phyloP scores from a whole-genome alignment of 805 yeast species.

The Saccharomycopsis fibuligera region DNA sequence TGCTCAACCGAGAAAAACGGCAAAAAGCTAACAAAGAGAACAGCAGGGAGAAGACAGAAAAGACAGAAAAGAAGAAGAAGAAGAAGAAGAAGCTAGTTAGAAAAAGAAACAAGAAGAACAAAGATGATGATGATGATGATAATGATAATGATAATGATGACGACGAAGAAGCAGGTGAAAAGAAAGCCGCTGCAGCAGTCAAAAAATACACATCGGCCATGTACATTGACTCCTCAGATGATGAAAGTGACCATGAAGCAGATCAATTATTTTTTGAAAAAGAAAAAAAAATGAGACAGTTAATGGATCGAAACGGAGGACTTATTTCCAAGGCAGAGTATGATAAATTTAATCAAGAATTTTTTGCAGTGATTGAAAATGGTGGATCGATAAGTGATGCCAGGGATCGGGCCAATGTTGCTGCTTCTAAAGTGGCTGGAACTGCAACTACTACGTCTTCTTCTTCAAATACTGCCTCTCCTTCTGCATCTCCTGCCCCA shows the following conservation, averaged over 20 bases:
- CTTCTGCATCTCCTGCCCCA: too few relatives aligned
- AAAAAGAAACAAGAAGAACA: constrained; percentile 3
- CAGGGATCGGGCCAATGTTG: background rate
- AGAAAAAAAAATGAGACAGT: constrained; percentile 15
- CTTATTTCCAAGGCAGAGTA: constrained; percentile 8
- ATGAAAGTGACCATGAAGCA: constrained; percentile 11
- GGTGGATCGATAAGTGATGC: background rate
- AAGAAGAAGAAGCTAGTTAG: constrained; percentile 4
- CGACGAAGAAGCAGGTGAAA: constrained; percentile 10
- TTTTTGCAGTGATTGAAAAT: background rate
- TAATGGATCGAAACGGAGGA: constrained; percentile 15
- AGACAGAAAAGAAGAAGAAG: background rate
- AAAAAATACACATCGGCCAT: constrained; percentile 23
- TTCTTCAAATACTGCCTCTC: too few relatives aligned
- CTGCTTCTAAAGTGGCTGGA: background rate
- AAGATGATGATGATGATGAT: constrained; percentile 23
- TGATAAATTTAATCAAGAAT: constrained; percentile 3
- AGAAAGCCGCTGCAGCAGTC: background rate
- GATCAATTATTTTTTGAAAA: constrained; percentile 16
- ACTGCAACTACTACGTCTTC: too few relatives aligned
- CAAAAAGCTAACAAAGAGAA: too few relatives aligned
- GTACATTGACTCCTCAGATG: constrained; percentile 32
- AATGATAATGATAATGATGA: constrained; percentile 27
- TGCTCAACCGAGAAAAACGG: too few relatives aligned
- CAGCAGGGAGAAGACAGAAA: background rate